phyloP scores from a whole-genome alignment of 2,329 filamentous ascomycete genomes.

The Aspergillus fructus region DNA sequence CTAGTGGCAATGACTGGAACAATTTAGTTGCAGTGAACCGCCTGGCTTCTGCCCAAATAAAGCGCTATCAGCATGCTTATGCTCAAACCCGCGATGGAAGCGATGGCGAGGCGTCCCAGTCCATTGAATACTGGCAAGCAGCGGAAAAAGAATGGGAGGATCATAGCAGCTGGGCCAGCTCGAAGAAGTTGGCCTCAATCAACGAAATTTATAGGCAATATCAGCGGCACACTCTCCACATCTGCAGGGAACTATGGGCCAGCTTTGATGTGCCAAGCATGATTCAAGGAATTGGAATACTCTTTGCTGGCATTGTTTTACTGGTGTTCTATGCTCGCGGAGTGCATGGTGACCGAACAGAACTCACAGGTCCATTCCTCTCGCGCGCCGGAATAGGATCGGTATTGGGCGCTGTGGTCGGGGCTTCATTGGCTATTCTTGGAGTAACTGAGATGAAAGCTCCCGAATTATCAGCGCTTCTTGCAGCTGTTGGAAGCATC shows the following conservation, averaged over 20 bases:
- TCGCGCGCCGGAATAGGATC: constrained; percentile 52
- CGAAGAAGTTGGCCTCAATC: constrained; percentile 40
- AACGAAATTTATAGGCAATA: constrained; percentile 67
- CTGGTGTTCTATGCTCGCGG: constrained; percentile 71
- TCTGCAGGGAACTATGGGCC: constrained; percentile 86
- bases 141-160: constrained; percentile 57
- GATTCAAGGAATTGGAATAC: constrained; percentile 72
- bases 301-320: constrained; percentile 65
- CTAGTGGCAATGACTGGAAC: constrained; percentile 67
- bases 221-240: constrained; percentile 71
- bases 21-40: constrained; percentile 76
- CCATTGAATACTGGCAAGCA: constrained; percentile 58
- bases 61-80: constrained; percentile 85
- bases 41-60: constrained; percentile 78
- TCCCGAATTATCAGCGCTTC: constrained; percentile 37
- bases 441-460: constrained; percentile 29
- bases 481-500: constrained; percentile 47
- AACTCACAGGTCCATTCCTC: constrained; percentile 55
- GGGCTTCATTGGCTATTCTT: constrained; percentile 22
- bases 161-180: constrained; percentile 36
- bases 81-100: constrained; percentile 69
- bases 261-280: constrained; percentile 87
- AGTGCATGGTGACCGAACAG: constrained; percentile 53
- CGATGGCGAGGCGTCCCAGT: constrained; percentile 56
- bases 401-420: constrained; percentile 40